These are phyloP conservation scores for Zygoascus hellenicus DNA, from an alignment of 1,139 yeast genomes.

Conservation along the genomic window DNA sequence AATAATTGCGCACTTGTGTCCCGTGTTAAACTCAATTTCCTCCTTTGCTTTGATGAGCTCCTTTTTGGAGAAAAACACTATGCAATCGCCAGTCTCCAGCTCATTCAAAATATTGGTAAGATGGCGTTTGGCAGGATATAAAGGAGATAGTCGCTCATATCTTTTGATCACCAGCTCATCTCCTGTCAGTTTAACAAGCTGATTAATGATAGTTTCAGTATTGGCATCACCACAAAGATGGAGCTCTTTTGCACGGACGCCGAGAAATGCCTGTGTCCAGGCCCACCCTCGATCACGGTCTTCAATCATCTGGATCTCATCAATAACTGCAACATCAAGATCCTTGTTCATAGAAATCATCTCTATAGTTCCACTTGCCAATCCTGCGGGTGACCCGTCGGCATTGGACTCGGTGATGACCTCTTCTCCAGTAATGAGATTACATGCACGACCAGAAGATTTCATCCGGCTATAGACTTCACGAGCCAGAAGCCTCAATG, in stretches of 20 bases:
- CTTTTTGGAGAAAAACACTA: constrained; percentile 76
- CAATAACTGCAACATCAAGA: constrained; percentile 85
- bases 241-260: constrained; percentile 77
- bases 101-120: constrained; percentile 30
- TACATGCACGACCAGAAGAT: constrained; percentile 60
- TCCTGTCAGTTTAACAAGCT: constrained; percentile 63
- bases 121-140: constrained; percentile 48
- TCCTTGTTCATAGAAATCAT: constrained; percentile 68
- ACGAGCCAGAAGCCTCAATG: constrained; percentile 80
- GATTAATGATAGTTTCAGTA: constrained; percentile 58
- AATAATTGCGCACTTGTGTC: constrained; percentile 74
- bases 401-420: constrained; percentile 61
- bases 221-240: constrained; percentile 93
- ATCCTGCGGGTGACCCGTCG: constrained; percentile 62
- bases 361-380: constrained; percentile 88
- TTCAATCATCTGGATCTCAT: constrained; percentile 93
- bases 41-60: constrained; percentile 27
- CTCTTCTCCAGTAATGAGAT: constrained; percentile 91
- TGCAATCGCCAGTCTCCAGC: constrained; percentile 71
- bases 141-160: constrained; percentile 70
- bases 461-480: constrained; percentile 84
- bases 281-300: constrained; percentile 83
- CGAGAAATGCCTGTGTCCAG: constrained; percentile 89
- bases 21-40: constrained; percentile 54
- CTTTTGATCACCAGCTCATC: constrained; percentile 64